Evolutionary conservation across 2,329 filamentous ascomycete genomes (phyloP).

Genomic region (Catunica adiposa): DNA sequence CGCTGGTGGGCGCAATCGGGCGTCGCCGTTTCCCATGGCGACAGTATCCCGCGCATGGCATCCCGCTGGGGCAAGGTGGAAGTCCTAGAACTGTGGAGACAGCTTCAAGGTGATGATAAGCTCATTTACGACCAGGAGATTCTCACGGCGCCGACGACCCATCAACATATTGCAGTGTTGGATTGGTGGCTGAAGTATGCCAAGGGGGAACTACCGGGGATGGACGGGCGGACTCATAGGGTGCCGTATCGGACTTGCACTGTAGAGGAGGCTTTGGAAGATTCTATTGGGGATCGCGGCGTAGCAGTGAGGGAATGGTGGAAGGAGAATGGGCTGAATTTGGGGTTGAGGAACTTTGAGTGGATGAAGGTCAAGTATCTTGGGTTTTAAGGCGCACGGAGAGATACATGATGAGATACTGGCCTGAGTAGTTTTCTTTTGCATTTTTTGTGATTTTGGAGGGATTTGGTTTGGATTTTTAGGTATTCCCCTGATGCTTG

Average conservation of each 20-base stretch:
- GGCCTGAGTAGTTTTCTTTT: not conserved
- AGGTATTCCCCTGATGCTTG: not conserved
- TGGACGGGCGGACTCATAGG: conserved; percentile 40
- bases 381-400: conserved; percentile 23
- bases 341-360: conserved; percentile 68
- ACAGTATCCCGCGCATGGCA: conserved; percentile 69
- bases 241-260: conserved; percentile 93
- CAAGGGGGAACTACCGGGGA: conserved; percentile 35
- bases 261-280: conserved; percentile 86
- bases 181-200: conserved; percentile 80
- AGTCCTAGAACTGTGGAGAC: conserved; percentile 69
- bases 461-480: not conserved
- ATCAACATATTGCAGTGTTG: conserved; percentile 66
- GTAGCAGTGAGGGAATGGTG: conserved; percentile 64
- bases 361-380: conserved; percentile 75
- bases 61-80: conserved; percentile 71
- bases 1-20: conserved; percentile 78
- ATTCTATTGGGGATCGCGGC: conserved; percentile 59
- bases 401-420: no score
- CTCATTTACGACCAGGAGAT: conserved; percentile 71
- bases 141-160: conserved; percentile 71
- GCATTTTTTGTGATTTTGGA: not conserved
- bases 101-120: conserved; percentile 44
- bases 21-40: conserved; percentile 63
- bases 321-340: conserved; percentile 66